A percentile compares a stretch with the other conserved stretches of the same genome.
These are phyloP conservation scores for Tuber umbilicatum DNA, from an alignment of 495 filamentous ascomycete species.

Conservation along the genomic window DNA sequence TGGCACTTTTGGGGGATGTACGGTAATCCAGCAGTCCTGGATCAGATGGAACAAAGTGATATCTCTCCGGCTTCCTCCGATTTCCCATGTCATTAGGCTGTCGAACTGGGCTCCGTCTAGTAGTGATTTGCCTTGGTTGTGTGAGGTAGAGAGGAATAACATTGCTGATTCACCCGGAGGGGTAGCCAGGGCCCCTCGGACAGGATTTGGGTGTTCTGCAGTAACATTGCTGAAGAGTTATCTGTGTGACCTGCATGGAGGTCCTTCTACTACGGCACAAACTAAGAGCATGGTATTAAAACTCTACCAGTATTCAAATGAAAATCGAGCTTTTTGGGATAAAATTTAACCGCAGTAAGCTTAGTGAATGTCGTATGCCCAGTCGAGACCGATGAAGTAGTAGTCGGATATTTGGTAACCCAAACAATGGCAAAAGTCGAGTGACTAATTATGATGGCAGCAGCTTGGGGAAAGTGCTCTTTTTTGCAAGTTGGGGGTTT, in stretches of 20 bases:
- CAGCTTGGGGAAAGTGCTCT: background rate
- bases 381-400: background rate
- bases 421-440: background rate
- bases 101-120: background rate
- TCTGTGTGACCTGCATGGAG: too few relatives aligned
- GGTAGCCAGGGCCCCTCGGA: background rate
- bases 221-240: too few relatives aligned
- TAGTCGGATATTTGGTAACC: background rate
- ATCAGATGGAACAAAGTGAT: background rate
- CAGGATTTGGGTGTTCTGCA: background rate
- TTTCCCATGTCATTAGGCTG: background rate
- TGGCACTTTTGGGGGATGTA: background rate
- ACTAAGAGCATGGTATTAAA: too few relatives aligned
- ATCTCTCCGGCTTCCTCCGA: background rate
- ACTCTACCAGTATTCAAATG: too few relatives aligned
- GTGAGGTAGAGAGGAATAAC: background rate
- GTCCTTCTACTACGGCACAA: too few relatives aligned
- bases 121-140: background rate
- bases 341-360: background rate
- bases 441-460: background rate
- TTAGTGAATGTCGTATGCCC: too few relatives aligned
- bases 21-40: background rate
- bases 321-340: too few relatives aligned
- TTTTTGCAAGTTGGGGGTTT: background rate
- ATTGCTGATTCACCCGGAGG: background rate